Percentiles rank a stretch among this genome's conserved stretches.
Conservation (phyloP, 306 rosid species). For the Lotus japonicus region DNA sequence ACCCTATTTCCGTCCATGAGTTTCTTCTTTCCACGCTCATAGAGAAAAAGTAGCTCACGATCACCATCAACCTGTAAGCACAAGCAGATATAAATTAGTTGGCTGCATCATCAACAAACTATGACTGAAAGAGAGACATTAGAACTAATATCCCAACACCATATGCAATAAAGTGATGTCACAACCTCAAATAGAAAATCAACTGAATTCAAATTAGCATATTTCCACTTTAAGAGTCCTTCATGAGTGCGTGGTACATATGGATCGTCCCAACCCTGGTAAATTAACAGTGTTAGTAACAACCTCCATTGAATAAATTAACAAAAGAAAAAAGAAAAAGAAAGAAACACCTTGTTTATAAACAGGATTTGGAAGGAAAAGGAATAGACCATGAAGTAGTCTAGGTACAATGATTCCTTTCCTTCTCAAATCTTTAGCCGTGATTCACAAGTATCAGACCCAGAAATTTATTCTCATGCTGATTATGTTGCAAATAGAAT, state of each 20-base stretch:
- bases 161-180: conserved; percentile 9
- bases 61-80: conserved; percentile 65
- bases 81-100: conserved; percentile 27
- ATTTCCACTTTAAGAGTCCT: conserved; percentile 98
- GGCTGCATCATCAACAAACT: conserved; percentile 16
- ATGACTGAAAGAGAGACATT: background rate
- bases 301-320: conserved; percentile 11
- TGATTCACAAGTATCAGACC: conserved; percentile 1
- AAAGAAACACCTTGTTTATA: background rate
- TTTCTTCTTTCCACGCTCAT: conserved; percentile 91
- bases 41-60: conserved; percentile 57
- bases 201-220: conserved; percentile 82
- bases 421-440: conserved; percentile 8
- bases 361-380: conserved; percentile 19
- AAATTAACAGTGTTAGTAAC: conserved; percentile 15
- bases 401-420: conserved; percentile 6
- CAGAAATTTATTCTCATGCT: conserved; percentile 1
- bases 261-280: conserved; percentile 99
- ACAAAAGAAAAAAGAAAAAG: background rate
- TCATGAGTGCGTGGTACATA: conserved; percentile 94
- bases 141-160: conserved; percentile 13
- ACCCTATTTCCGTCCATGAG: conserved; percentile 87
- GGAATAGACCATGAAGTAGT: background rate
- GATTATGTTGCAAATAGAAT: background rate
- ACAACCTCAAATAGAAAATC: conserved; percentile 96